phyloP scores from a whole-genome alignment of 1,139 yeast genomes.

The Suhomyces taliae region DNA sequence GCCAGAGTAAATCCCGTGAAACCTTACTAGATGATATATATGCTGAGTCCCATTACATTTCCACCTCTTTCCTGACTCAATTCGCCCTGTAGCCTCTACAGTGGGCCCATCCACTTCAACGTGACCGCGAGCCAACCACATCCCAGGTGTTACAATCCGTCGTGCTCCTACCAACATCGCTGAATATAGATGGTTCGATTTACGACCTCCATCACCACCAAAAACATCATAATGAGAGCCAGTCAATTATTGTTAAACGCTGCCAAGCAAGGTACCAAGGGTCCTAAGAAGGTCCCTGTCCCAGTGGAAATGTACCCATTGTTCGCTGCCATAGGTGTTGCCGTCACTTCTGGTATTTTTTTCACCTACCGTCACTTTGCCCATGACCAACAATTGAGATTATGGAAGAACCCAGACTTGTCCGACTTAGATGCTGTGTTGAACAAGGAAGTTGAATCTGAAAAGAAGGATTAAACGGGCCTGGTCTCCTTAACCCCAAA shows the following conservation, averaged over 20 bases:
- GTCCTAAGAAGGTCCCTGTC: constrained; percentile 32
- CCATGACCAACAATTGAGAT: constrained; percentile 65
- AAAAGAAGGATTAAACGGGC: constrained; percentile 23
- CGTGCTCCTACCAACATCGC: constrained; percentile 9
- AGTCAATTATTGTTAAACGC: constrained; percentile 53
- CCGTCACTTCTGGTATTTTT: constrained; percentile 61
- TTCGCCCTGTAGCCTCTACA: too few relatives aligned
- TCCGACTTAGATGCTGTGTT: constrained; percentile 60
- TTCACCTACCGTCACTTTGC: constrained; percentile 75
- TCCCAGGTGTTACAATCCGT: background rate
- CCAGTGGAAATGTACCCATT: constrained; percentile 83
- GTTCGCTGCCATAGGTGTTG: constrained; percentile 60
- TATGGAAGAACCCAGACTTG: constrained; percentile 65
- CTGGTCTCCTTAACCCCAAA: background rate
- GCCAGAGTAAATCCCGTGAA: too few relatives aligned
- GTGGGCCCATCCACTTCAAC: background rate
- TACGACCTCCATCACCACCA: background rate
- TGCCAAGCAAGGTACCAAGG: constrained; percentile 35
- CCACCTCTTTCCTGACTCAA: too few relatives aligned
- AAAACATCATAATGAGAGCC: constrained; percentile 48
- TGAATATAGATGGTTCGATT: constrained; percentile 9
- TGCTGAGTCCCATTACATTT: too few relatives aligned
- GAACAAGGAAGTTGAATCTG: constrained; percentile 41
- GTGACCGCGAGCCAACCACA: background rate
- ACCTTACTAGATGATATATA: too few relatives aligned